These are phyloP conservation scores for Cutaneotrichosporon cutaneum DNA, from an alignment of 1,284 basidiomycete species.

Conservation along the genomic window DNA sequence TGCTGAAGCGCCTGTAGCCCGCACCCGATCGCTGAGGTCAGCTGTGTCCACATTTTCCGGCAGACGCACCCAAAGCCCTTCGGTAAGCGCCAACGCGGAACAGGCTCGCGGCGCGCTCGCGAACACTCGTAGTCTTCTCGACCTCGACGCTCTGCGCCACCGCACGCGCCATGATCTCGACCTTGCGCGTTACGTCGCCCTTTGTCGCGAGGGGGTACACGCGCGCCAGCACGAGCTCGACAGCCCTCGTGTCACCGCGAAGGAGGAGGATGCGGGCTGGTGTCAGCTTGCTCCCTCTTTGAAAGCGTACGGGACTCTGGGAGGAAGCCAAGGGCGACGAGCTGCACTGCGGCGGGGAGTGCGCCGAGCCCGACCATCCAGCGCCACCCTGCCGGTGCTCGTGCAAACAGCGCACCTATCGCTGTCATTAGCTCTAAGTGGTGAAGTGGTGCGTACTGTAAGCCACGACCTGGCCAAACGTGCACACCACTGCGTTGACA, in stretches of 20 bases:
- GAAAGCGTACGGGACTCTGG: constrained; percentile 67
- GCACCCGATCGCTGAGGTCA: constrained; percentile 63
- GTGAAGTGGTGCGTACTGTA: constrained; percentile 57
- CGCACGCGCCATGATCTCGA: constrained; percentile 60
- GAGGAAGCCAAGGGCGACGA: constrained; percentile 63
- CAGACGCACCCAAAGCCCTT: constrained; percentile 64
- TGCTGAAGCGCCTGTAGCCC: constrained; percentile 81
- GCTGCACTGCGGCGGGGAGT: constrained; percentile 66
- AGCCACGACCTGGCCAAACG: constrained; percentile 68
- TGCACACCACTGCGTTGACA: constrained; percentile 54
- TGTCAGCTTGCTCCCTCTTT: constrained; percentile 4
- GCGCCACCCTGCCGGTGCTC: constrained; percentile 67
- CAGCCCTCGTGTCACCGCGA: constrained; percentile 58
- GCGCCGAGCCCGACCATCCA: constrained; percentile 79
- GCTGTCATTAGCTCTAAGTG: constrained; percentile 22
- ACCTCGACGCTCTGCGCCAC: constrained; percentile 61
- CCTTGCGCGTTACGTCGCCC: constrained; percentile 66
- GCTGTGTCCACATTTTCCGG: too few species aligned
- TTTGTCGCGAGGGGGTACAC: constrained; percentile 67
- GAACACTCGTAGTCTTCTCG: constrained; percentile 62
- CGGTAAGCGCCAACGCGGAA: constrained; percentile 63
- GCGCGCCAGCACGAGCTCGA: constrained; percentile 60
- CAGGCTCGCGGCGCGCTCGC: constrained; percentile 61
- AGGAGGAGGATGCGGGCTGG: constrained; percentile 69
- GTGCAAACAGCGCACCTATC: constrained; percentile 70